A percentile compares a stretch with the other conserved stretches of the same genome.
Conservation (phyloP, 2,329 filamentous ascomycete species). For the Erysiphe pulchra region DNA sequence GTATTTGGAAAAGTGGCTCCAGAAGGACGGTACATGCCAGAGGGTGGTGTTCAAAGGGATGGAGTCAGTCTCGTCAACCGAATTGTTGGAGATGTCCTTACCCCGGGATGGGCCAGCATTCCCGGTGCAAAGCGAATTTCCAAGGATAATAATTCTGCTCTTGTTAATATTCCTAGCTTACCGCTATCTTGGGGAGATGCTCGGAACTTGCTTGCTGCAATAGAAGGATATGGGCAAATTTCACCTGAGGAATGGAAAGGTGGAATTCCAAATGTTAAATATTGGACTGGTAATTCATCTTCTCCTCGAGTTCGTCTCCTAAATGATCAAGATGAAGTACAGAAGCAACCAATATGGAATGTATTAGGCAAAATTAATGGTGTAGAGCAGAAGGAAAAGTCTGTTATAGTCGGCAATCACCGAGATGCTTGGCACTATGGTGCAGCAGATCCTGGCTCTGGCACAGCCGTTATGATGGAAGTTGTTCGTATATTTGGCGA, state of each 20-base stretch:
- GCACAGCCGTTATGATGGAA: conserved; percentile 79
- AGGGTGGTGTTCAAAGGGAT: conserved; percentile 60
- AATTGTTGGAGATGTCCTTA: conserved; percentile 77
- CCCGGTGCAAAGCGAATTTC: conserved; percentile 38
- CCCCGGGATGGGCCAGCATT: conserved; percentile 60
- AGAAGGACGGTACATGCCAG: conserved; percentile 53
- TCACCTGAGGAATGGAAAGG: conserved; percentile 50
- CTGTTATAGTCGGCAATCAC: conserved; percentile 76
- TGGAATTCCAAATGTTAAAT: conserved; percentile 52
- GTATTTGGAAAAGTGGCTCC: conserved; percentile 46
- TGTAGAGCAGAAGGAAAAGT: conserved; percentile 61
- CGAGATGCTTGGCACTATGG: conserved; percentile 85
- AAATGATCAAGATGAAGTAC: conserved; percentile 67
- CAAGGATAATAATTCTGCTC: conserved; percentile 41
- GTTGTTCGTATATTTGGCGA: conserved; percentile 65
- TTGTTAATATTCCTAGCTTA: conserved; percentile 68
- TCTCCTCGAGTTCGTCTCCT: conserved; percentile 59
- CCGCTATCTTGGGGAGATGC: conserved; percentile 81
- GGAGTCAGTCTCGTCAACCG: conserved; percentile 58
- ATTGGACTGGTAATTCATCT: conserved; percentile 58
- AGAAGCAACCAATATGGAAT: conserved; percentile 74
- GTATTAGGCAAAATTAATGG: conserved; percentile 64
- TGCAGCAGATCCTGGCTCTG: conserved; percentile 61
- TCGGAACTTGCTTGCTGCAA: conserved; percentile 45
- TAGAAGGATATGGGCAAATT: conserved; percentile 48